Conservation (phyloP, 192 early-diverging fungal species). For the Backusella circina region DNA sequence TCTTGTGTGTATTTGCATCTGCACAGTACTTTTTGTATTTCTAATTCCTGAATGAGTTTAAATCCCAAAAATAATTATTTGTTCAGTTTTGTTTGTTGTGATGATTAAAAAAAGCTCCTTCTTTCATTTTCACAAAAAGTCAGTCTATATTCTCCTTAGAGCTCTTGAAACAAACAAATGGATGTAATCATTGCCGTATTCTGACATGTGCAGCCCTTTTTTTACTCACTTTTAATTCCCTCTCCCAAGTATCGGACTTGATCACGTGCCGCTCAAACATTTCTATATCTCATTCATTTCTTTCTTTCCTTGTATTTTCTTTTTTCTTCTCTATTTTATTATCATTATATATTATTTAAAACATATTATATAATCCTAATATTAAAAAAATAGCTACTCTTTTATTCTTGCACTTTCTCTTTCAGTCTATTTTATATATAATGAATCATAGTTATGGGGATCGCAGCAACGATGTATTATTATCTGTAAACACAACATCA, state of each 20-base stretch:
- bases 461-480: not conserved
- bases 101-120: not conserved
- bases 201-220: not conserved
- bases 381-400: not conserved
- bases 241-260: not conserved
- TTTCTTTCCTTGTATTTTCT: not conserved
- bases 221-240: not conserved
- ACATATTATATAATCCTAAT: not conserved
- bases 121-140: not conserved
- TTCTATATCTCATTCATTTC: not conserved
- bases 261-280: not conserved
- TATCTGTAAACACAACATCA: not conserved
- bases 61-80: not conserved
- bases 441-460: not conserved
- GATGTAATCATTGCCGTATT: constrained; percentile 1
- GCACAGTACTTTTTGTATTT: not conserved
- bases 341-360: not conserved
- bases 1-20: not conserved
- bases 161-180: not conserved
- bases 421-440: not conserved
- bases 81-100: not conserved
- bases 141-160: not conserved
- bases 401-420: not conserved
- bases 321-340: not conserved
- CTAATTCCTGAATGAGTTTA: not conserved